These are phyloP conservation scores for Uronychia setigera DNA, from an alignment of 73 alveolate genomes.

Conservation along the genomic window DNA sequence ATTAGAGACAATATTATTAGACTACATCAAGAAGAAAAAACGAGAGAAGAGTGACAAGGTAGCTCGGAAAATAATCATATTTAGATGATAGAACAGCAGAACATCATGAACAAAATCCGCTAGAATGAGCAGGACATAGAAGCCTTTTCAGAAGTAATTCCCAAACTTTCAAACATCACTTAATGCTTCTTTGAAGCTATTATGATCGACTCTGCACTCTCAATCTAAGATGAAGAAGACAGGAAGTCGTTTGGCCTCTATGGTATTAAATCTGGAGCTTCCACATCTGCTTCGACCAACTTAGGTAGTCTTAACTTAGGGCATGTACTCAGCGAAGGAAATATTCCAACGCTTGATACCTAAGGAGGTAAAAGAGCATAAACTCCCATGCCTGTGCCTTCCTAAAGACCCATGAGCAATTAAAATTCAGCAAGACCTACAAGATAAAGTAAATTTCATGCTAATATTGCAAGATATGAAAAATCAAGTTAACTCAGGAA, in stretches of 20 bases:
- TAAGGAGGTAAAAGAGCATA: not conserved
- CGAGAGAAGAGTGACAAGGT: not conserved
- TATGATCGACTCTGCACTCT: not conserved
- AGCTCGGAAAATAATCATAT: too few species aligned
- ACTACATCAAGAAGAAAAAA: not conserved
- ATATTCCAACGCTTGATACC: too few species aligned
- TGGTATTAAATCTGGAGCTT: not conserved
- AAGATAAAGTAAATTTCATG: not conserved
- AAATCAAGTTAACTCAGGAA: not conserved
- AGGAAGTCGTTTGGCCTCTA: not conserved
- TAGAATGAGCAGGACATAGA: not conserved
- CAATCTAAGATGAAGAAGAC: not conserved
- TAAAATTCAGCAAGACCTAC: not conserved
- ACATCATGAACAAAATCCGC: not conserved
- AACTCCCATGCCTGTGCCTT: slow-evolving; percentile 1
- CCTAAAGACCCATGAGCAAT: not conserved
- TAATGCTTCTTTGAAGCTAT: not conserved
- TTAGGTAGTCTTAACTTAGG: too few species aligned
- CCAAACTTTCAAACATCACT: not conserved
- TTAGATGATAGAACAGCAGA: not conserved
- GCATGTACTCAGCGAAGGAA: too few species aligned
- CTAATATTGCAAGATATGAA: too few species aligned
- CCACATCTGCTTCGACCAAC: too few species aligned
- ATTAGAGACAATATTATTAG: not conserved
- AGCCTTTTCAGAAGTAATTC: not conserved